Base-by-base conservation (phyloP, 495 filamentous ascomycete species). In the Podospora bellae-mahoneyi region DNA sequence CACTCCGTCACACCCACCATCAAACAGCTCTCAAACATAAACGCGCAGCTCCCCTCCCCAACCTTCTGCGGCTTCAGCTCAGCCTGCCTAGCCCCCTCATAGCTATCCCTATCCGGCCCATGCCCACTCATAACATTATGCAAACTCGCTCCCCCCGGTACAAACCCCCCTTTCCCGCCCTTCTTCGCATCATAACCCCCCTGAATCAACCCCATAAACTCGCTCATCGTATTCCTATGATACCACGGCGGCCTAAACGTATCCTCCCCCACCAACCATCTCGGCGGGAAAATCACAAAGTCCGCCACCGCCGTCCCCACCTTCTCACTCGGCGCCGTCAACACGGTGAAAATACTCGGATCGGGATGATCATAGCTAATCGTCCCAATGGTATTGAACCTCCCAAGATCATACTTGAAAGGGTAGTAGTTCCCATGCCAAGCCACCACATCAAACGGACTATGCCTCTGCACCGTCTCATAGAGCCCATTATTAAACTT, bases 1-100 rank as follows among this genome's bases (percentile, higher is more conserved):
- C 93, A 97, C 70, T 94, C 91, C 18, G 93, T 96, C 16, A 96
- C 92, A 4, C 93, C 93, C 10, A 97, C 86, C 93, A 96, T 96
- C 55, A 92, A 77, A 68, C 84, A 86, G 74, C 89, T 92, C 79
- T 83, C 84, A 71, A 83, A 85, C 86, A 94, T 93, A 69, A 89
- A 87, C 32, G 86, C 86, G 71, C 87, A 87, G 69, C 85, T 86
- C 23, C 84, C 85, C 64, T 78, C 82, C 1, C 86, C 86, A 5
- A 87, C 82, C 74, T 87, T 83, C 7, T 64, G 67, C 1, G 86
- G 86, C 66, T 77, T 78, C 71, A 87, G 85, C 9, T 85, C 86
- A 3, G 84, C 84, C 19, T 79, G 75, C 67, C 79, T 73, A 48
- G 88, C 88, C 66, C 87, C 90, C 77, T 90, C 85, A 60, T 88